Percentiles rank a stretch among this genome's conserved stretches.
phyloP scores from a whole-genome alignment of 805 yeast genomes.

The Cyberlindnera misumaiensis region DNA sequence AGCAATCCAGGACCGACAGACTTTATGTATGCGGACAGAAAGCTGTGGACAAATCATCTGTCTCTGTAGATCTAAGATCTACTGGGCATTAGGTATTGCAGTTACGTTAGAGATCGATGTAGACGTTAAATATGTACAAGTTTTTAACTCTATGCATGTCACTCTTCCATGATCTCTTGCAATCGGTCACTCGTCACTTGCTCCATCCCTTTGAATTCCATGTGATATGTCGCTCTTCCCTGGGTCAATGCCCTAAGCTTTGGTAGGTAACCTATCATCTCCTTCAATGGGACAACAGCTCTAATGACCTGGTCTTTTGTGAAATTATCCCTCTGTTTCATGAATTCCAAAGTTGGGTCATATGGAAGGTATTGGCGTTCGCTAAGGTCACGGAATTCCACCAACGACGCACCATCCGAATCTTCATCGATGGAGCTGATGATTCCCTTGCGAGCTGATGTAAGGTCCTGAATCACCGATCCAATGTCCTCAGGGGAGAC shows the following conservation, averaged over 20 bases:
- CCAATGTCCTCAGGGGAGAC: constrained; percentile 74
- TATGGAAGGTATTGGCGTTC: constrained; percentile 64
- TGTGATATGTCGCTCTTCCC: constrained; percentile 79
- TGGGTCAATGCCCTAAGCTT: constrained; percentile 77
- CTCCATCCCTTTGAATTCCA: constrained; percentile 73
- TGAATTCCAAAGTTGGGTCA: constrained; percentile 52
- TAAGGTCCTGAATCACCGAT: constrained; percentile 75
- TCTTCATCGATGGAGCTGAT: constrained; percentile 71
- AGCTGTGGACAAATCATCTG: too few relatives aligned
- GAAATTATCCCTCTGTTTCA: constrained; percentile 16
- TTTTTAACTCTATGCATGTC: background rate
- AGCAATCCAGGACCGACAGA: too few relatives aligned
- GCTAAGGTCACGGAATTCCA: constrained; percentile 50
- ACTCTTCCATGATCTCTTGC: constrained; percentile 26
- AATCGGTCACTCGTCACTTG: constrained; percentile 50
- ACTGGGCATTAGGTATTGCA: too few relatives aligned
- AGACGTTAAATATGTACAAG: background rate
- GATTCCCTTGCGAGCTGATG: constrained; percentile 68
- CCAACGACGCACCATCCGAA: constrained; percentile 26
- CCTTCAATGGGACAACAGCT: constrained; percentile 82
- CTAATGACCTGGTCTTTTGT: constrained; percentile 41
- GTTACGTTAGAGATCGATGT: too few relatives aligned
- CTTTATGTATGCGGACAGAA: too few relatives aligned
- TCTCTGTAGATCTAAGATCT: too few relatives aligned
- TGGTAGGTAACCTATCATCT: constrained; percentile 84